phyloP scores from a whole-genome alignment of 2,329 filamentous ascomycete genomes.

The Xylariaceae sp. region DNA sequence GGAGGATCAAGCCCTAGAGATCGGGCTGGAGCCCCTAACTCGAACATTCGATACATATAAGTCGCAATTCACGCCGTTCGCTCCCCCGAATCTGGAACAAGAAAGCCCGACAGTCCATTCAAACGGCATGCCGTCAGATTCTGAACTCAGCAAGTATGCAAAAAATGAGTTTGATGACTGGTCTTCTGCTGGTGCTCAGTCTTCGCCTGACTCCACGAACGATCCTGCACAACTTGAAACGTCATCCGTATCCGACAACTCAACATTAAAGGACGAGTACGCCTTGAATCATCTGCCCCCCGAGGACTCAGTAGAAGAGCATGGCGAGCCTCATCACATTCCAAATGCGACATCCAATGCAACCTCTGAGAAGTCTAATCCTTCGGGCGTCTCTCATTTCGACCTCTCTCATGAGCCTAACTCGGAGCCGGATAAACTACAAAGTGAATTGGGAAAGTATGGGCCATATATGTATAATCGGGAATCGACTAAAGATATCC shows the following conservation, averaged over 20 bases:
- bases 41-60: slow-evolving; percentile 35
- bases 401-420: neutral
- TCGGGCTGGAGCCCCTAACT: slow-evolving; percentile 26
- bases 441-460: slow-evolving; percentile 38
- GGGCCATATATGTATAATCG: slow-evolving; percentile 38
- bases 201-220: neutral
- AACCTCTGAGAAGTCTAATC: slow-evolving; percentile 29
- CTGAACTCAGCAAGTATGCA: slow-evolving; percentile 37
- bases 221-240: neutral
- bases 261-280: slow-evolving; percentile 31
- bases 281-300: slow-evolving; percentile 32
- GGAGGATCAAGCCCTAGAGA: slow-evolving; percentile 15
- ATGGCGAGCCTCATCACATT: slow-evolving; percentile 38
- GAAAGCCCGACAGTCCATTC: slow-evolving; percentile 30
- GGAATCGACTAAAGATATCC: slow-evolving; percentile 20
- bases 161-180: slow-evolving; percentile 32
- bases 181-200: slow-evolving; percentile 18
- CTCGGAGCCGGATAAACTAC: slow-evolving; percentile 24
- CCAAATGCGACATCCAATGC: slow-evolving; percentile 26
- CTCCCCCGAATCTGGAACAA: slow-evolving; percentile 20
- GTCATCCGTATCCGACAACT: slow-evolving; percentile 6
- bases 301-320: slow-evolving; percentile 30
- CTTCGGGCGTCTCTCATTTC: slow-evolving; percentile 31
- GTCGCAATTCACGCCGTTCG: slow-evolving; percentile 34
- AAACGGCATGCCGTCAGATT: slow-evolving; percentile 34